Evolutionary conservation across 2,329 filamentous ascomycete genomes (phyloP).

Genomic region (Ophiostoma australiae): DNA sequence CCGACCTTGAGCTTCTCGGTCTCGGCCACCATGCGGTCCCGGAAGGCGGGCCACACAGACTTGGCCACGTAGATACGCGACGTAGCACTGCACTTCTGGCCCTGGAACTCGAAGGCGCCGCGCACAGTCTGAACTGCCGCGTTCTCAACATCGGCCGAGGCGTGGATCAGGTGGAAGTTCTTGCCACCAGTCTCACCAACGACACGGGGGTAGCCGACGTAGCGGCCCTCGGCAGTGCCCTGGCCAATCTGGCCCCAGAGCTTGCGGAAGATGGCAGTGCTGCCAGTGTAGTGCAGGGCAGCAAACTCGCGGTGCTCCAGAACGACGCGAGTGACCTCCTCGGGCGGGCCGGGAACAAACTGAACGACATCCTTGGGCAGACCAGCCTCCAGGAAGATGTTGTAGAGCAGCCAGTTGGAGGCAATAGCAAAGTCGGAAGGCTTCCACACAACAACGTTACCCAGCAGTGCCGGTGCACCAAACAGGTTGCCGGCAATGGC

Average conservation of each 20-base stretch:
- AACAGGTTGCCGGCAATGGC: constrained; percentile 86
- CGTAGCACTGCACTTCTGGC: constrained; percentile 49
- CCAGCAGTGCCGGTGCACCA: constrained; percentile 77
- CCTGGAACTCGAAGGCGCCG: constrained; percentile 48
- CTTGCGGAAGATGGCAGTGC: constrained; percentile 82
- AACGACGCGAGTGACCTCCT: constrained; percentile 72
- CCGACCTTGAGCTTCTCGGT: constrained; percentile 34
- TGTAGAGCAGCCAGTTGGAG: constrained; percentile 86
- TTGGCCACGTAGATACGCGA: constrained; percentile 53
- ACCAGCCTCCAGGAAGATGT: constrained; percentile 86
- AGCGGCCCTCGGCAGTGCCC: constrained; percentile 75
- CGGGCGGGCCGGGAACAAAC: constrained; percentile 84
- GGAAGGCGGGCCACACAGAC: constrained; percentile 40
- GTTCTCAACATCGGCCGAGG: constrained; percentile 43
- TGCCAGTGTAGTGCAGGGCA: constrained; percentile 91
- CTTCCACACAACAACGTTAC: constrained; percentile 96
- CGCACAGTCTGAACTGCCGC: constrained; percentile 45
- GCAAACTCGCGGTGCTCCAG: constrained; percentile 76
- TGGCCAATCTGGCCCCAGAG: constrained; percentile 81
- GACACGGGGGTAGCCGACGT: constrained; percentile 63
- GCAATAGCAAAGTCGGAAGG: constrained; percentile 83
- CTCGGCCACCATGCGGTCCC: constrained; percentile 38
- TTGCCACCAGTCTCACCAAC: constrained; percentile 51
- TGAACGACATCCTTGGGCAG: constrained; percentile 87
- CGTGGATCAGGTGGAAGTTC: constrained; percentile 49